Conservation (phyloP, 345 rosid genomes). For the Rhodamnia argentea region DNA sequence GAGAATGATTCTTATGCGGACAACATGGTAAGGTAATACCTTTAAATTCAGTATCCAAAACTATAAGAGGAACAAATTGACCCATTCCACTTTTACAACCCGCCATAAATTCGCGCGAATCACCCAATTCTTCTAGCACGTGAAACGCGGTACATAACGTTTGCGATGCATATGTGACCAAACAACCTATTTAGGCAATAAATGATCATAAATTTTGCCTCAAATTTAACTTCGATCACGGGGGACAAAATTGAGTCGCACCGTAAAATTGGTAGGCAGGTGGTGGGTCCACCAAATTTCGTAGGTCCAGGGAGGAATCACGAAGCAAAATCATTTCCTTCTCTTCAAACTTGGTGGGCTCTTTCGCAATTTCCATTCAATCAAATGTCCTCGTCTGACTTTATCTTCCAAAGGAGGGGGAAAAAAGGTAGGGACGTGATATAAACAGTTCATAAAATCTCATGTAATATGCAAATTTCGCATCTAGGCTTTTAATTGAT, state of each 20-base stretch:
- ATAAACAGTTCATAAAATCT: not conserved
- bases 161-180: not conserved
- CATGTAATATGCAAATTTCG: rapidly evolving
- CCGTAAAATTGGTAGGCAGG: not conserved
- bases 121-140: too few relatives aligned
- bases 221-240: not conserved
- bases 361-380: too few relatives aligned
- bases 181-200: not conserved
- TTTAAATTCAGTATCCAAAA: not conserved
- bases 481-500: not conserved
- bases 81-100: not conserved
- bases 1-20: not conserved
- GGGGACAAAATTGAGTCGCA: not conserved
- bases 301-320: not conserved
- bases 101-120: not conserved
- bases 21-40: not conserved
- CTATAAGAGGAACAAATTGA: not conserved
- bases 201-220: not conserved
- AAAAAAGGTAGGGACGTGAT: too few relatives aligned
- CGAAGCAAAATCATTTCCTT: not conserved
- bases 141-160: not conserved
- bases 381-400: too few relatives aligned
- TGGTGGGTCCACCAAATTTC: not conserved
- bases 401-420: too few relatives aligned
- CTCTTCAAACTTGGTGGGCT: too few relatives aligned